These are phyloP conservation scores for Aspergillus puulaauensis DNA, from an alignment of 2,329 filamentous ascomycete species.

Conservation along the genomic window DNA sequence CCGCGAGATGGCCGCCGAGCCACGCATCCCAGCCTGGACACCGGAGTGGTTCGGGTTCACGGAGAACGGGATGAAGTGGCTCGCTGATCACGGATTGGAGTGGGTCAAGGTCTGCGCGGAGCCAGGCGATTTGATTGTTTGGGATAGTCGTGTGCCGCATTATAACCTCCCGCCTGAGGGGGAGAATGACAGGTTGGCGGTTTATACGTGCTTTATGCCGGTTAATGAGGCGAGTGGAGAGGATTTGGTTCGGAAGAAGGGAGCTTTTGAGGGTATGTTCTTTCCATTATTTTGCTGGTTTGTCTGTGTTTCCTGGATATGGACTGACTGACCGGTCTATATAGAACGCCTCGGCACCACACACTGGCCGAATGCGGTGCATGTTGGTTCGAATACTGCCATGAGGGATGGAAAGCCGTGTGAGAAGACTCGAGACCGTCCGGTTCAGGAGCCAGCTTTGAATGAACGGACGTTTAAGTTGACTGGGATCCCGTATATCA, in stretches of 20 bases:
- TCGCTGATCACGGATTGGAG: slow-evolving; percentile 27
- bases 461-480: slow-evolving; percentile 46
- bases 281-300: neutral
- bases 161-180: slow-evolving; percentile 40
- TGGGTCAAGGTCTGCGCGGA: slow-evolving; percentile 42
- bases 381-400: slow-evolving; percentile 22
- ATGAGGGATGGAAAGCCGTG: slow-evolving; percentile 21
- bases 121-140: slow-evolving; percentile 46
- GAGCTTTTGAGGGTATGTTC: slow-evolving; percentile 35
- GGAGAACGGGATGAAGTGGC: slow-evolving; percentile 33
- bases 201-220: slow-evolving; percentile 45
- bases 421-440: slow-evolving; percentile 35
- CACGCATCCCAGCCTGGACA: slow-evolving; percentile 26
- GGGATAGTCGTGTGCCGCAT: slow-evolving; percentile 41
- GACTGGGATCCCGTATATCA: slow-evolving; percentile 49
- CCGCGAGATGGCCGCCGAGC: slow-evolving; percentile 28
- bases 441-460: slow-evolving; percentile 41
- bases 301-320: neutral
- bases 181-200: slow-evolving; percentile 29
- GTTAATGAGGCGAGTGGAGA: slow-evolving; percentile 42
- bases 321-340: no score
- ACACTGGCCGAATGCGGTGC: slow-evolving; percentile 36
- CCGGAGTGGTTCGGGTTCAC: slow-evolving; percentile 34
- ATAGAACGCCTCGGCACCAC: slow-evolving; percentile 38
- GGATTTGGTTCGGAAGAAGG: slow-evolving; percentile 44